Evolutionary conservation across 2,329 filamentous ascomycete species (phyloP).

Genomic region (Colletotrichum sidae): DNA sequence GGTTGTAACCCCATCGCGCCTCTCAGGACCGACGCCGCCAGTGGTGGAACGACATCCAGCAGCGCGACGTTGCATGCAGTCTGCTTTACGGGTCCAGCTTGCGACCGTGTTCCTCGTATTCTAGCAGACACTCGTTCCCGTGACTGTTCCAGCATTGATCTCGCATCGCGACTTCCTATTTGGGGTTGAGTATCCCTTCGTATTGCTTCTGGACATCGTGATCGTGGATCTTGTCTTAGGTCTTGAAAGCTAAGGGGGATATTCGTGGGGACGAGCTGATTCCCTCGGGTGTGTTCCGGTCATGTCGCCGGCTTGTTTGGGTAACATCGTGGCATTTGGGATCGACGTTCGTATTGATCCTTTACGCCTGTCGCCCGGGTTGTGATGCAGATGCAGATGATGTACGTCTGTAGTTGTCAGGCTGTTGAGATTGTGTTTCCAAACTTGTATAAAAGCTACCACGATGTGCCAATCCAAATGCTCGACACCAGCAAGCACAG

Average conservation of each 20-base stretch:
- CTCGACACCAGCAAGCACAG: not conserved
- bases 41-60: not conserved
- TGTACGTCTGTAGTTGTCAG: not conserved
- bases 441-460: no score
- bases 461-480: no score
- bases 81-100: not conserved
- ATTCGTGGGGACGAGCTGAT: not conserved
- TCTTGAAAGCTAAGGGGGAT: not conserved
- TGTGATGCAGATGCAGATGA: not conserved
- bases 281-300: not conserved
- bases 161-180: not conserved
- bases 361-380: not conserved
- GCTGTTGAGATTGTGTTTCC: no score
- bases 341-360: conserved; percentile 24
- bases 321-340: conserved; percentile 8
- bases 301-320: not conserved
- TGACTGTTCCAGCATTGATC: not conserved
- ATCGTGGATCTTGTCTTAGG: not conserved
- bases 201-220: conserved; percentile 17
- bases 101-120: conserved; percentile 29
- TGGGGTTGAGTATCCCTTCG: conserved; percentile 1
- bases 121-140: not conserved
- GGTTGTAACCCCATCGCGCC: no score
- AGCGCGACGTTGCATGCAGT: conserved; percentile 27
- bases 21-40: not conserved